A percentile compares a stretch with the other conserved stretches of the same genome.
Evolutionary conservation across 306 rosid genomes (phyloP).

Genomic region (Begonia fuchsioides): DNA sequence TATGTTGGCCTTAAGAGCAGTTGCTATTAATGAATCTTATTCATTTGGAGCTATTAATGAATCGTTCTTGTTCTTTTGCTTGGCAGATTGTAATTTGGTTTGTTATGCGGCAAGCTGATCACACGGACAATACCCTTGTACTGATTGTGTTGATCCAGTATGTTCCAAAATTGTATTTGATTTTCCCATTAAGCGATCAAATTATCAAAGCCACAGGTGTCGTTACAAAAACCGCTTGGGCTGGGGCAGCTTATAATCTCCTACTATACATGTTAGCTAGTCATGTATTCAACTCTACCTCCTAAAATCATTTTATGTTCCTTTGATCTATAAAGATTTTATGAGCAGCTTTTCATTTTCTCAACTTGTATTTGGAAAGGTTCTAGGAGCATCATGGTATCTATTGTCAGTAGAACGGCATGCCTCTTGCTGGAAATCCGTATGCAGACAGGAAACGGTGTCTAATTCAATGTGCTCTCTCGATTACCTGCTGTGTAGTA

Average conservation of each 20-base stretch:
- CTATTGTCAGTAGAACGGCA: slow-evolving; percentile 66
- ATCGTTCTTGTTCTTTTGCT: slow-evolving; percentile 8
- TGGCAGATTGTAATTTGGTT: slow-evolving; percentile 87
- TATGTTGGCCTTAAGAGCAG: too few relatives aligned
- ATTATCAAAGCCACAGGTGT: slow-evolving; percentile 81
- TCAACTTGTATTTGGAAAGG: slow-evolving; percentile 24
- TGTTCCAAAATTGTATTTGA: slow-evolving; percentile 67
- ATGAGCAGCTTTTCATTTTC: too few relatives aligned
- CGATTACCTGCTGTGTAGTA: slow-evolving; percentile 50
- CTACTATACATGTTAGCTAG: slow-evolving; percentile 88
- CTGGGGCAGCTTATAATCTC: slow-evolving; percentile 94
- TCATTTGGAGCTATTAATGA: too few relatives aligned
- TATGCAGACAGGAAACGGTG: slow-evolving; percentile 42
- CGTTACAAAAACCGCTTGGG: slow-evolving; percentile 90
- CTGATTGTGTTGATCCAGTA: slow-evolving; percentile 75
- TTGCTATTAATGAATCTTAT: too few relatives aligned
- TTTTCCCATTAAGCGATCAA: slow-evolving; percentile 78
- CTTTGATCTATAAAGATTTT: too few relatives aligned
- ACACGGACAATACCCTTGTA: slow-evolving; percentile 63
- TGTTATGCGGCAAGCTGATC: slow-evolving; percentile 63
- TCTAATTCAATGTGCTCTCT: slow-evolving; percentile 34
- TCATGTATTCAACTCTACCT: slow-evolving; percentile 42
- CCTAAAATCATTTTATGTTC: not conserved
- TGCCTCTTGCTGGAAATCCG: slow-evolving; percentile 67
- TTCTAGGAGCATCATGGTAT: slow-evolving; percentile 88